Evolutionary conservation across 2,329 filamentous ascomycete species (phyloP).

Genomic region (Fusarium tuaranense): DNA sequence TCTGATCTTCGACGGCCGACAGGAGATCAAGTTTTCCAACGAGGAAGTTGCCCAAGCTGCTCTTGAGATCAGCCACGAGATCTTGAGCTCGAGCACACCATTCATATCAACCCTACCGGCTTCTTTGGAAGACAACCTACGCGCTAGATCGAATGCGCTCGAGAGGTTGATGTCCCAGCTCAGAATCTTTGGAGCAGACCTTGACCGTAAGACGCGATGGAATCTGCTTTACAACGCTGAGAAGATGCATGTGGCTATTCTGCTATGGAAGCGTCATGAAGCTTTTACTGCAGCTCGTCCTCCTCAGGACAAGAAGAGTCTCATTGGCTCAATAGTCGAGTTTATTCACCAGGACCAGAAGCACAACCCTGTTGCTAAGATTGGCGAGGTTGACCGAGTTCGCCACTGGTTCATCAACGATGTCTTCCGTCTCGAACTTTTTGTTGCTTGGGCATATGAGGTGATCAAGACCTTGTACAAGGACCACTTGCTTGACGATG

Average conservation of each 20-base stretch:
- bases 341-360: constrained; percentile 83
- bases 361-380: constrained; percentile 71
- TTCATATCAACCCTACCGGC: constrained; percentile 80
- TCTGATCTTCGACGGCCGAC: constrained; percentile 82
- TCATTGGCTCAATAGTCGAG: constrained; percentile 80
- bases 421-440: constrained; percentile 76
- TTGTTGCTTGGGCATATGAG: constrained; percentile 83
- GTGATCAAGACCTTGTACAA: constrained; percentile 79
- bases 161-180: constrained; percentile 81
- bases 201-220: constrained; percentile 81
- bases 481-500: constrained; percentile 67
- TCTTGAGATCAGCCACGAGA: constrained; percentile 81
- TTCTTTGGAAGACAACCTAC: constrained; percentile 85
- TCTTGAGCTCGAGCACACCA: constrained; percentile 80
- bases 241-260: constrained; percentile 83
- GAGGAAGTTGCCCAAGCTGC: constrained; percentile 83
- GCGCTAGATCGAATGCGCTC: constrained; percentile 77
- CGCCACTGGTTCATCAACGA: constrained; percentile 90
- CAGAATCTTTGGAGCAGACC: constrained; percentile 70
- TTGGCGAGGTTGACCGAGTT: constrained; percentile 81
- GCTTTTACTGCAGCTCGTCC: constrained; percentile 70
- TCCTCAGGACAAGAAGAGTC: constrained; percentile 72
- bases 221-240: constrained; percentile 89
- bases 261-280: constrained; percentile 87
- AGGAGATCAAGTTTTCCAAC: constrained; percentile 73